Conservation (phyloP, 169 alveolate species). For the Eimeria falciformis region DNA sequence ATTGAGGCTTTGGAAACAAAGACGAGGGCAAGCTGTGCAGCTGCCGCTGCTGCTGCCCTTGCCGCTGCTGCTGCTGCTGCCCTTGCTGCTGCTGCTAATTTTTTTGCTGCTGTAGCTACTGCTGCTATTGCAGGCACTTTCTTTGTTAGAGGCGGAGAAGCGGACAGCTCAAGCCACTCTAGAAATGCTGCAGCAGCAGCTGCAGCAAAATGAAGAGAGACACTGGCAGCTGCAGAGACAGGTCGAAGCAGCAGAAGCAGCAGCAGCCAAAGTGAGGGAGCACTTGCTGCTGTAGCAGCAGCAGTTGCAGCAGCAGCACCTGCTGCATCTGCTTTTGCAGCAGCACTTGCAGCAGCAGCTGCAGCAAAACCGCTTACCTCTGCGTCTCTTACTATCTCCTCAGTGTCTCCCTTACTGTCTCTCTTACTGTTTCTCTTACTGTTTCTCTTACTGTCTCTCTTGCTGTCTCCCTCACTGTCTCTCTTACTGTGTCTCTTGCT, state of each 20-base stretch:
- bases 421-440: too few species aligned
- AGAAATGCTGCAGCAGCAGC: slow-evolving; percentile 56
- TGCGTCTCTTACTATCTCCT: too few species aligned
- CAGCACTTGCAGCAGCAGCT: too few species aligned
- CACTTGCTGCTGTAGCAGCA: slow-evolving; percentile 14
- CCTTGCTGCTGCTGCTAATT: background rate
- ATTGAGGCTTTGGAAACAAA: slow-evolving; percentile 28
- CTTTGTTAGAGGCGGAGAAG: slow-evolving; percentile 31
- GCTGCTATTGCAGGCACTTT: slow-evolving; percentile 32
- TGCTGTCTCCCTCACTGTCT: background rate
- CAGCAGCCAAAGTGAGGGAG: slow-evolving; percentile 17
- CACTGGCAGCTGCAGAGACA: slow-evolving; percentile 55
- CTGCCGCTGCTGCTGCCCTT: slow-evolving; percentile 25
- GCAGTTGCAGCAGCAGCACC: slow-evolving; percentile 37
- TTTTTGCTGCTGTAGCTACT: slow-evolving; percentile 33
- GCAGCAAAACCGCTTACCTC: too few species aligned
- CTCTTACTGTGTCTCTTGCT: too few species aligned
- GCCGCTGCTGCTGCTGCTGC: slow-evolving; percentile 2
- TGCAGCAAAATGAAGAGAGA: slow-evolving; percentile 27
- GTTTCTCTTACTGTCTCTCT: background rate
- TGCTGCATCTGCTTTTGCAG: too few species aligned
- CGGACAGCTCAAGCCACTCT: slow-evolving; percentile 18
- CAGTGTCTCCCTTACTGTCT: too few species aligned
- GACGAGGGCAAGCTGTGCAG: background rate
- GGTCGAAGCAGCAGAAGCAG: slow-evolving; percentile 1